Evolutionary conservation across 345 rosid species (phyloP).

Genomic region (Eucalyptus leucophloia): DNA sequence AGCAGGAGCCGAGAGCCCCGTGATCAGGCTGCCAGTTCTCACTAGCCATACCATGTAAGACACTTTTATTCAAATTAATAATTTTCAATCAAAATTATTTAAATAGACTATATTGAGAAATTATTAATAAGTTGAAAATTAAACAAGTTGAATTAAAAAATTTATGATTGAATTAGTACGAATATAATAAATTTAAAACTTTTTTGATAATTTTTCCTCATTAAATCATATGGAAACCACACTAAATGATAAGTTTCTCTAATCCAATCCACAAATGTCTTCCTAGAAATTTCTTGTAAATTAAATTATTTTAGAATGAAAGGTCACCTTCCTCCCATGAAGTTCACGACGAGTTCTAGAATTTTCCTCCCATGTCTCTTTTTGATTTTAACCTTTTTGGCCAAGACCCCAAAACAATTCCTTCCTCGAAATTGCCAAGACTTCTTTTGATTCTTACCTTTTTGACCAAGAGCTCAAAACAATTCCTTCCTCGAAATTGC

Average conservation of each 20-base stretch:
- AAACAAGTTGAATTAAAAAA: no score
- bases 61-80: rapidly evolving
- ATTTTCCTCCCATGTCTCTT: no score
- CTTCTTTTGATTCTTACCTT: no score
- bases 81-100: rapidly evolving
- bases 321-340: background rate
- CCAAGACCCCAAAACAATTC: no score
- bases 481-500: no score
- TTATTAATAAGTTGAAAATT: no score
- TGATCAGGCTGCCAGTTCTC: no score
- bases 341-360: background rate
- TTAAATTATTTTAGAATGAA: background rate
- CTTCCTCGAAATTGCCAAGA: no score
- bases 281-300: background rate
- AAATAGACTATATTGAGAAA: rapidly evolving
- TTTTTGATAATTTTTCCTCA: no score
- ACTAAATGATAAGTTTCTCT: background rate
- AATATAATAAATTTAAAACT: rapidly evolving
- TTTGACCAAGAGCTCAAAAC: no score
- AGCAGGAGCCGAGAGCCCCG: no score
- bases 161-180: rapidly evolving
- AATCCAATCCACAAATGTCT: background rate
- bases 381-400: no score
- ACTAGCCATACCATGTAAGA: rapidly evolving
- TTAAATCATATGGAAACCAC: background rate